Evolutionary conservation across 768 basidiomycete genomes (phyloP).

Genomic region (Amanita subjunquillea): DNA sequence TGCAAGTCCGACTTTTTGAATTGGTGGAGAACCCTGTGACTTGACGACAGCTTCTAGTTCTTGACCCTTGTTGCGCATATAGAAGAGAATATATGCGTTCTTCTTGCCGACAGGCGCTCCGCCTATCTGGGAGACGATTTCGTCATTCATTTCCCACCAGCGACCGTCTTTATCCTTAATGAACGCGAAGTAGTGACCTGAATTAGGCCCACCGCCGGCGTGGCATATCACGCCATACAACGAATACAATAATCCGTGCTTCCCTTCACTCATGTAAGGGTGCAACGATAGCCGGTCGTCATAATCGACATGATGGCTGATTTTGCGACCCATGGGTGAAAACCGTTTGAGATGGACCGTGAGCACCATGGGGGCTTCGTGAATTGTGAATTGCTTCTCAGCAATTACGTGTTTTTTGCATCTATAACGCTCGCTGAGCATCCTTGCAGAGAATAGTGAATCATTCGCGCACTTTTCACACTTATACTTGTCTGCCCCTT

Average conservation of each 20-base stretch:
- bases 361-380: constrained; percentile 79
- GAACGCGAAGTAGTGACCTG: constrained; percentile 90
- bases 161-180: constrained; percentile 58
- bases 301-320: constrained; percentile 69
- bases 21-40: constrained; percentile 13
- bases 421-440: constrained; percentile 26
- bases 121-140: constrained; percentile 40
- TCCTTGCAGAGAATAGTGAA: not conserved
- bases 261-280: constrained; percentile 75
- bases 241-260: constrained; percentile 70
- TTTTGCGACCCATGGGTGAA: constrained; percentile 82
- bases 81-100: constrained; percentile 91
- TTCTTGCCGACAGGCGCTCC: constrained; percentile 48
- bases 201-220: constrained; percentile 86
- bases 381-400: constrained; percentile 81
- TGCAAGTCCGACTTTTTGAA: constrained; percentile 29
- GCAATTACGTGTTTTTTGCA: constrained; percentile 90
- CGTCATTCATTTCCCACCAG: constrained; percentile 97
- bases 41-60: constrained; percentile 55
- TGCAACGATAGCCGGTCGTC: constrained; percentile 63
- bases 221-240: constrained; percentile 92
- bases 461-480: constrained; percentile 80
- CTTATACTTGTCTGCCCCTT: constrained; percentile 92
- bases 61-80: constrained; percentile 74
- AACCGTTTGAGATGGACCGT: constrained; percentile 96